Evolutionary conservation across 257 asterid species (phyloP).

Genomic region (Echites panduratus): DNA sequence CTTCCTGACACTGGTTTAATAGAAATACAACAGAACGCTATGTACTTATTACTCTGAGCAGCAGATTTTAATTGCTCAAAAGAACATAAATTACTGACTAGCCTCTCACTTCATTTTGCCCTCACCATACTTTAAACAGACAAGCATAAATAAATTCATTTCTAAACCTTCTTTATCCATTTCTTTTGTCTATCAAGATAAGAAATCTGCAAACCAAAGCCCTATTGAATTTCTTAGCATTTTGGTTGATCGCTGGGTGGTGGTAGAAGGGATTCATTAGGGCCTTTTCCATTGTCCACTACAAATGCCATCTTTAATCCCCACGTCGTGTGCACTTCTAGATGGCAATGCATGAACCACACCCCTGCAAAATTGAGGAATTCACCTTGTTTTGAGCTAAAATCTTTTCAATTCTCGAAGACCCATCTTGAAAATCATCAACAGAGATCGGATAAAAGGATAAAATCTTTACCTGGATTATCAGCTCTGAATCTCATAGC

Average conservation of each 20-base stretch:
- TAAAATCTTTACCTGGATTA: slow-evolving; percentile 42
- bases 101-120: not conserved
- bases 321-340: slow-evolving; percentile 64
- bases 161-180: not conserved
- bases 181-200: not conserved
- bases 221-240: slow-evolving; percentile 26
- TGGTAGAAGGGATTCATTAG: slow-evolving; percentile 45
- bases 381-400: not conserved
- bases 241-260: slow-evolving; percentile 57
- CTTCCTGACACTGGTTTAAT: not conserved
- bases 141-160: not conserved
- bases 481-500: slow-evolving; percentile 54
- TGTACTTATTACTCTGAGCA: not conserved
- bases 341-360: slow-evolving; percentile 65
- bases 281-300: slow-evolving; percentile 57
- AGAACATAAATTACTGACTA: not conserved
- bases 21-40: not conserved
- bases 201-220: not conserved
- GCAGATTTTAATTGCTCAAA: not conserved
- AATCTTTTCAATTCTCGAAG: not conserved
- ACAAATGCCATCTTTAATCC: slow-evolving; percentile 72
- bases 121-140: not conserved
- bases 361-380: slow-evolving; percentile 27
- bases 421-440: not conserved
- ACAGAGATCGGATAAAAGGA: not conserved